Percentiles rank a stretch among this genome's conserved stretches.
Evolutionary conservation across 306 rosid species (phyloP).

Genomic region (Senna tora): DNA sequence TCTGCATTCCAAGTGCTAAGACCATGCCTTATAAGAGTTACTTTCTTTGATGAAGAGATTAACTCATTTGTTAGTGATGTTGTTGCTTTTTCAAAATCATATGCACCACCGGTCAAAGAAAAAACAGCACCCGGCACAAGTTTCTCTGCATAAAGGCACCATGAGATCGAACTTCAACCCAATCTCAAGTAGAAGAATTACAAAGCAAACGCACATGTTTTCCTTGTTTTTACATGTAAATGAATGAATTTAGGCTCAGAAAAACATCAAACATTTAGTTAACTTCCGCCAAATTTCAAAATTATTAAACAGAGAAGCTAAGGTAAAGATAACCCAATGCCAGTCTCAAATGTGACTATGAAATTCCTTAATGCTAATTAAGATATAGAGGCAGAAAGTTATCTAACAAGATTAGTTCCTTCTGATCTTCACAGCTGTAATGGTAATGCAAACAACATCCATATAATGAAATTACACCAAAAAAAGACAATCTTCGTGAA

Average conservation of each 20-base stretch:
- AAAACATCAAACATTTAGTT: background rate
- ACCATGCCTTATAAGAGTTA: conserved; percentile 69
- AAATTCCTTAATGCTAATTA: background rate
- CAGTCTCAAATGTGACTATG: background rate
- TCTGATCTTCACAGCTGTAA: background rate
- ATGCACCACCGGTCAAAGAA: conserved; percentile 71
- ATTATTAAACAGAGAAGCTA: background rate
- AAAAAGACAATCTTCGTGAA: background rate
- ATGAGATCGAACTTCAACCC: conserved; percentile 18
- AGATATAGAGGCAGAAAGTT: background rate
- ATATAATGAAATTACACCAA: background rate
- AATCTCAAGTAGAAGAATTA: background rate
- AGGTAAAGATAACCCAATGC: background rate
- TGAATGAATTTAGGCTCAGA: background rate
- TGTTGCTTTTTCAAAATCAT: conserved; percentile 68
- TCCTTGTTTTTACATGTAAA: background rate
- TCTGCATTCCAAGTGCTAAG: conserved; percentile 82
- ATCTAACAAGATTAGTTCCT: background rate
- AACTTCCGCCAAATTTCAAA: background rate
- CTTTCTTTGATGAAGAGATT: conserved; percentile 66
- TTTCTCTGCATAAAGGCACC: conserved; percentile 46
- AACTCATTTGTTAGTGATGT: conserved; percentile 56
- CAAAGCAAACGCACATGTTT: background rate
- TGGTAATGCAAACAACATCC: background rate
- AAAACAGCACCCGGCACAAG: conserved; percentile 37